Evolutionary conservation across 331 rosid species (phyloP), one percentile per base, ranked within the genome.

Genomic region (Saraca asoca): DNA sequence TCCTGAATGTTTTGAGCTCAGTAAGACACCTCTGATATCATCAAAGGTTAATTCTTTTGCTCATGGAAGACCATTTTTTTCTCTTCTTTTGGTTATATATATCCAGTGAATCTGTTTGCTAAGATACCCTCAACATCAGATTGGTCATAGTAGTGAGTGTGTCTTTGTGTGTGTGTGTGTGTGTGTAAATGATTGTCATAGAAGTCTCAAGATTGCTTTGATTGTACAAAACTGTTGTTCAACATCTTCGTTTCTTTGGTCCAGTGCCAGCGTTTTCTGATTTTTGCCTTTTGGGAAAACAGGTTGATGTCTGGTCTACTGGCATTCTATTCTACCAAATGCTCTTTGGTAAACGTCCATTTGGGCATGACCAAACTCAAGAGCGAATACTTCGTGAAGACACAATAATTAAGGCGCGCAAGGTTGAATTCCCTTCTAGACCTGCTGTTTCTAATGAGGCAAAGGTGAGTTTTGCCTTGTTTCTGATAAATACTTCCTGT

Each of bases 231-330:
- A 45, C 7, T 41, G 8, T 35, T 17, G 75, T 31, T 48, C 8
- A 37, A 62, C 13, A 44, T 18, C 58, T 13, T 33, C 31, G 5
- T 37, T 5, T 42, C 39, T 45, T 51, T 0, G n/a, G 44, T 45
- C 57, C 33, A 43, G 11, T 31, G 34, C 54, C 5, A 3, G 34
- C 52, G 42, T 58, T 57, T 69, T 69, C 50, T 78, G 69, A 80
- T 77, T 51, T 19, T 39, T 38, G 7, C 44, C 64, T 80, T 49
- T 35, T 72, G 73, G 74, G 48, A 74, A 24, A 77, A 55, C 85
- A 94, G 99, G 97, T 94, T 64, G 99, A 94, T 79, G 99, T 94
- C 42, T 94, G 99, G 99, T 94, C 97, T 14, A 96, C 93, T 13
- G 96, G 99, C 61, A 78, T 94, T 69, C 64, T 94, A 56, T 75